Percentiles rank a stretch among this genome's conserved stretches.
phyloP scores from a whole-genome alignment of 495 filamentous ascomycete genomes.

The Neurospora sp. region DNA sequence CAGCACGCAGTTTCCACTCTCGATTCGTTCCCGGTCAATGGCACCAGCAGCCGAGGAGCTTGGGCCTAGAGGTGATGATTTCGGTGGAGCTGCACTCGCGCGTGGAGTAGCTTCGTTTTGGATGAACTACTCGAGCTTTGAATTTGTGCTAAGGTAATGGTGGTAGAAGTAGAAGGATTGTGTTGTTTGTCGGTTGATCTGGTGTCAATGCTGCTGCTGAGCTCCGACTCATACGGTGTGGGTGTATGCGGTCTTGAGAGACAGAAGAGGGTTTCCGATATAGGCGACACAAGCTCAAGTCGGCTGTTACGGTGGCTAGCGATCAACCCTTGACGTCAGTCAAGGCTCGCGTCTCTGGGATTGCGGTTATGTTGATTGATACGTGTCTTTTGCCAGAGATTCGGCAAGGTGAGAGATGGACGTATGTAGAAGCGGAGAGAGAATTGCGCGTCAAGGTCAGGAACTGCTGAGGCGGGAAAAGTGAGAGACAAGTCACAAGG shows the following conservation, averaged over 20 bases:
- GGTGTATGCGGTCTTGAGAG: constrained; percentile 6
- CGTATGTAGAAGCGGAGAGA: constrained; percentile 7
- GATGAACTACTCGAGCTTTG: neutral
- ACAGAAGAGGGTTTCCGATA: constrained; percentile 13
- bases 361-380: neutral
- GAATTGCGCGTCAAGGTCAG: constrained; percentile 14
- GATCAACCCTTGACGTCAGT: neutral
- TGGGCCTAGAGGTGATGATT: neutral
- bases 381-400: neutral
- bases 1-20: neutral
- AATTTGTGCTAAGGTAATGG: neutral
- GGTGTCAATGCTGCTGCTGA: constrained; percentile 10
- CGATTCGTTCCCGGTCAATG: neutral
- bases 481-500: neutral
- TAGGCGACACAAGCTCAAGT: constrained; percentile 16
- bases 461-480: constrained; percentile 10
- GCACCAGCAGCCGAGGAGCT: neutral
- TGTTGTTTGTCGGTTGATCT: neutral
- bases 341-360: neutral
- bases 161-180: neutral
- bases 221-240: constrained; percentile 11
- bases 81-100: neutral
- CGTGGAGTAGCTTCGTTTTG: neutral
- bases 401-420: neutral
- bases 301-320: constrained; percentile 5